A percentile compares a stretch with the other conserved stretches of the same genome.
Evolutionary conservation across 768 basidiomycete genomes (phyloP).

Genomic region (Coprinopsis sp.): DNA sequence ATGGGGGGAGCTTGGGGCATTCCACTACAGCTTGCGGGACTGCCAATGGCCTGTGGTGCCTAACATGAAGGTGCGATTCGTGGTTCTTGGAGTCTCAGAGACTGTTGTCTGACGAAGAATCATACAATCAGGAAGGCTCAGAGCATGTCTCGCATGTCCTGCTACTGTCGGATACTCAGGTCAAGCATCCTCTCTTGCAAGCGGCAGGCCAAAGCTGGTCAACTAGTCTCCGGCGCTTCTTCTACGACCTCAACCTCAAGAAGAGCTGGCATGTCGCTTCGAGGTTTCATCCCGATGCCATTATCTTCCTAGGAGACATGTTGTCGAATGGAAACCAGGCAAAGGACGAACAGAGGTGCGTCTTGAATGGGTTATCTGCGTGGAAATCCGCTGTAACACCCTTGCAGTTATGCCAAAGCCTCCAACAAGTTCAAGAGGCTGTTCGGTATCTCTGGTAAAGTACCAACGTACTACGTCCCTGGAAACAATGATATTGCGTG

Average conservation of each 20-base stretch:
- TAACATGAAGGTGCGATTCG: slow-evolving; percentile 22
- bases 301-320: slow-evolving; percentile 80
- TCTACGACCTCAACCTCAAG: slow-evolving; percentile 56
- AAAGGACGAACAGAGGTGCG: slow-evolving; percentile 41
- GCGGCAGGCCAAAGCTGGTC: slow-evolving; percentile 39
- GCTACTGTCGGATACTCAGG: slow-evolving; percentile 66
- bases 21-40: slow-evolving; percentile 51
- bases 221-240: slow-evolving; percentile 34
- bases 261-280: slow-evolving; percentile 67
- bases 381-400: background rate
- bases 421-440: slow-evolving; percentile 56
- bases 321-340: slow-evolving; percentile 58
- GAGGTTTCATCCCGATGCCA: slow-evolving; percentile 52
- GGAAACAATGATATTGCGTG: slow-evolving; percentile 83
- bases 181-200: slow-evolving; percentile 37
- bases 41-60: slow-evolving; percentile 57
- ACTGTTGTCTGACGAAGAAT: slow-evolving; percentile 11
- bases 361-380: background rate
- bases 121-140: no score
- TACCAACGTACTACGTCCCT: slow-evolving; percentile 54
- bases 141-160: no score
- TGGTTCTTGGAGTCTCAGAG: slow-evolving; percentile 8
- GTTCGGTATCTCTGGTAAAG: slow-evolving; percentile 40
- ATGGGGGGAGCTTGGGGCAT: slow-evolving; percentile 62
- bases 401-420: slow-evolving; percentile 56